Percentiles rank a stretch among this genome's conserved stretches.
Evolutionary conservation across 495 filamentous ascomycete species (phyloP).

Genomic region (Neurospora sp.): DNA sequence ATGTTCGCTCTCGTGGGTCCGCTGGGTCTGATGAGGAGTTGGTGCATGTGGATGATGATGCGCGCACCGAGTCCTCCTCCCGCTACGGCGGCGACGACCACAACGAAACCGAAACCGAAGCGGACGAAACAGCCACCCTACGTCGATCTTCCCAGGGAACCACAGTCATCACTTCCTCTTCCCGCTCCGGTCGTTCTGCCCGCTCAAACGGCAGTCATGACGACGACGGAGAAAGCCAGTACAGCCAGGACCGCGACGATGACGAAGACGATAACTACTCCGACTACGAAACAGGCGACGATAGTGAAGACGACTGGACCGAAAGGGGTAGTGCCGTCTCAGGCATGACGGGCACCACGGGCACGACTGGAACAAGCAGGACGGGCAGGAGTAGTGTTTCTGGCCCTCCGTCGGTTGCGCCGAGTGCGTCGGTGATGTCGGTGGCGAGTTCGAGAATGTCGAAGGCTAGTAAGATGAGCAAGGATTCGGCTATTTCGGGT

Average conservation of each 20-base stretch:
- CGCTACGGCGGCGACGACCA: not conserved
- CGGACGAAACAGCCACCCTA: slow-evolving; percentile 17
- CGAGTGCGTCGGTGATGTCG: not conserved
- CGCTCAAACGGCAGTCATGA: not conserved
- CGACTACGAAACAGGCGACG: slow-evolving; percentile 14
- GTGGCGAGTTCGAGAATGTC: not conserved
- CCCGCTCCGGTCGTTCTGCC: not conserved
- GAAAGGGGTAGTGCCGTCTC: slow-evolving; percentile 11
- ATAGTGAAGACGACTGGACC: slow-evolving; percentile 28
- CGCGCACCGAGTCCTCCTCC: not conserved
- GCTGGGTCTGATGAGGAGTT: not conserved
- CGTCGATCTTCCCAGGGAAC: slow-evolving; percentile 26
- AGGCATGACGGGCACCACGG: slow-evolving; percentile 36
- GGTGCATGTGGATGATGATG: not conserved
- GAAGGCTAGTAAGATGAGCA: not conserved
- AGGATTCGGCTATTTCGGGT: not conserved
- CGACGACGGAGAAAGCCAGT: not conserved
- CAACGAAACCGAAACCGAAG: slow-evolving; percentile 1
- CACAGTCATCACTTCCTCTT: slow-evolving; percentile 50
- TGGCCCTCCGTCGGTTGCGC: not conserved
- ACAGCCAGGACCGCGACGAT: not conserved
- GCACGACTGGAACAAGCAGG: slow-evolving; percentile 8
- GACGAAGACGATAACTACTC: slow-evolving; percentile 37
- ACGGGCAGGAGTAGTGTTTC: not conserved
- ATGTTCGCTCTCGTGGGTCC: not conserved